phyloP scores from a whole-genome alignment of 495 filamentous ascomycete genomes.

The Xylaria grammica region DNA sequence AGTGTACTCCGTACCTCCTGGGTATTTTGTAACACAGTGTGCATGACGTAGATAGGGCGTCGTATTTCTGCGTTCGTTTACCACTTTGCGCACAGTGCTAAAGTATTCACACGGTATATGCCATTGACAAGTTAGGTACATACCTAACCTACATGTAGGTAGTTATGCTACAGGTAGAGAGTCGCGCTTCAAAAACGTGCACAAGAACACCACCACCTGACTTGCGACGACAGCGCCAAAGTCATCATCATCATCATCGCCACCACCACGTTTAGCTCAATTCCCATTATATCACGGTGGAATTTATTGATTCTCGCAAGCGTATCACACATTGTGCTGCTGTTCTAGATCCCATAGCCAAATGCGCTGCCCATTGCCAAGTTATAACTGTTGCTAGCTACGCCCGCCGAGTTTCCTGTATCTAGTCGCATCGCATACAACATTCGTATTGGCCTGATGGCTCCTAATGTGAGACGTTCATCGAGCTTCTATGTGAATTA shows the following conservation, averaged over 20 bases:
- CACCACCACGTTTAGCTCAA: neutral
- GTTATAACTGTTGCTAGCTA: neutral
- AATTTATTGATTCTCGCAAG: neutral
- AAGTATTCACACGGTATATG: too few species aligned
- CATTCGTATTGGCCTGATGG: neutral
- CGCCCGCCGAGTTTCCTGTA: neutral
- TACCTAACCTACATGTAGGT: too few species aligned
- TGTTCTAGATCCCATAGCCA: neutral
- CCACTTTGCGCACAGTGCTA: neutral
- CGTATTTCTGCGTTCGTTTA: neutral
- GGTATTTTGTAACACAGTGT: too few species aligned
- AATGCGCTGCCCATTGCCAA: neutral
- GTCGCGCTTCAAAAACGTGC: neutral
- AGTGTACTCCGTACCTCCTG: neutral
- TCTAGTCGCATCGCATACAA: neutral
- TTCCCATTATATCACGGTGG: neutral
- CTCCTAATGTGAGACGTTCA: slow-evolving; percentile 1
- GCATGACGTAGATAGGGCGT: too few species aligned
- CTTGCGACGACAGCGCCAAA: slow-evolving; percentile 10
- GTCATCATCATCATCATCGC: neutral
- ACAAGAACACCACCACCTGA: neutral
- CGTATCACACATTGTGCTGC: neutral
- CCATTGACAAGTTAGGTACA: too few species aligned
- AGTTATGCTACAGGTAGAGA: too few species aligned
- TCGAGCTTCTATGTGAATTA: neutral